Evolutionary conservation across 1,284 basidiomycete species (phyloP).

Genomic region (Puccinia hordei): DNA sequence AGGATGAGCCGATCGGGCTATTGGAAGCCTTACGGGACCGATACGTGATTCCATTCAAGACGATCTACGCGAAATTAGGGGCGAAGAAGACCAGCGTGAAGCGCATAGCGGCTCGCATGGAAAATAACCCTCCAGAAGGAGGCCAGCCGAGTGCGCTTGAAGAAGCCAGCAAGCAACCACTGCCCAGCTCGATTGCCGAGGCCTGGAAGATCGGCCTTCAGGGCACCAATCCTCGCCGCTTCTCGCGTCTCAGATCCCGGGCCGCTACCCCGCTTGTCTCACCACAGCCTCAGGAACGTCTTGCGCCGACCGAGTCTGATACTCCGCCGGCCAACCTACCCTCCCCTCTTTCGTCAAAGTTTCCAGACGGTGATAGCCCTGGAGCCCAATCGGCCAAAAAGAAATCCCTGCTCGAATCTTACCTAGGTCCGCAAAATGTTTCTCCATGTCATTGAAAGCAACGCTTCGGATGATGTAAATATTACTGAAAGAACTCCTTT

Average conservation of each 20-base stretch:
- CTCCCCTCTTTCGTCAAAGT: not conserved
- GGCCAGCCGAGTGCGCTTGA: not conserved
- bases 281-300: not conserved
- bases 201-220: constrained; percentile 33
- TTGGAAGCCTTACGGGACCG: constrained; percentile 4
- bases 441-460: not conserved
- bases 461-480: not conserved
- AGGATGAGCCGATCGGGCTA: constrained; percentile 21
- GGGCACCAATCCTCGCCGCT: constrained; percentile 30
- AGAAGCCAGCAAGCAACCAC: not conserved
- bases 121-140: not conserved
- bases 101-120: not conserved
- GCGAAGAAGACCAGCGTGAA: not conserved
- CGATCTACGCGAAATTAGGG: not conserved
- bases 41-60: constrained; percentile 19
- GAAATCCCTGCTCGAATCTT: constrained; percentile 40
- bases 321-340: not conserved
- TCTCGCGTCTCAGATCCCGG: constrained; percentile 25
- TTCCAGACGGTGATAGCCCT: not conserved
- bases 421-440: constrained; percentile 28
- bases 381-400: not conserved
- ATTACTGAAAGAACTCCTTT: not conserved
- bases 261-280: constrained; percentile 7
- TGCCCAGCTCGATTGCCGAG: constrained; percentile 13
- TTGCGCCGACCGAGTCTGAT: not conserved